Base-by-base conservation (phyloP, 306 rosid species). In the Rosa multiflora region DNA sequence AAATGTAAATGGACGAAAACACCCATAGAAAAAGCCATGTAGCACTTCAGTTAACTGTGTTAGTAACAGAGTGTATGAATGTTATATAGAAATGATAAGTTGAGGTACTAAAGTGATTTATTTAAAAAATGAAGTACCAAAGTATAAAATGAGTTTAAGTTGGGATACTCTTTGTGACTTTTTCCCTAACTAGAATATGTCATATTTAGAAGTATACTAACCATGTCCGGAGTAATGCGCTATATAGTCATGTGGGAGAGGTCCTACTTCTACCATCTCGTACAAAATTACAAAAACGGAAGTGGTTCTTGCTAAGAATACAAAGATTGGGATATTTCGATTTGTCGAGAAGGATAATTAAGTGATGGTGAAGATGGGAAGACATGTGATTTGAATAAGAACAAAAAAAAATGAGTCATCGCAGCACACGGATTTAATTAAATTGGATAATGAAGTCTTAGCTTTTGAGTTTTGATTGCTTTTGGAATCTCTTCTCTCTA, bases 381-480 rank as follows among this genome's bases (percentile, higher is more conserved):
- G 75, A 73, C 76, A 72, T 53, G 81, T 73, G 85, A 64, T 48
- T 5, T 61, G 77, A 42, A 67, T 71, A 73, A 48, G 77, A 80
- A 76, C 76, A 80, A 72, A 79, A 42, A 42, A 46, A 77, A 77
- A 53, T 59, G 78, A 77, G 80, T 81, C 80, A 78, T 17, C 4
- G 6, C 15, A 23, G 80, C 84, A 83, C 84, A 71, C 71, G 87
- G 79, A 12, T 42, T 32, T 70, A 51, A 11, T 32, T 70, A 51
- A 11, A 46, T 44, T 15, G 49, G 76, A 68, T 32, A 66, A 3
- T 15, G 6, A 39, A 23, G 52, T 10, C 8, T 6, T 35, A 1
- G 69, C n/a, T 62, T 4, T 48, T 67, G 23, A 43, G 17, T 2
- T 17, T 61, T 42, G 21, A 52, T 43, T 15, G 64, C 71, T 39